Base-by-base conservation (phyloP, 2,329 filamentous ascomycete species). In the Plenodomus lindquistii region DNA sequence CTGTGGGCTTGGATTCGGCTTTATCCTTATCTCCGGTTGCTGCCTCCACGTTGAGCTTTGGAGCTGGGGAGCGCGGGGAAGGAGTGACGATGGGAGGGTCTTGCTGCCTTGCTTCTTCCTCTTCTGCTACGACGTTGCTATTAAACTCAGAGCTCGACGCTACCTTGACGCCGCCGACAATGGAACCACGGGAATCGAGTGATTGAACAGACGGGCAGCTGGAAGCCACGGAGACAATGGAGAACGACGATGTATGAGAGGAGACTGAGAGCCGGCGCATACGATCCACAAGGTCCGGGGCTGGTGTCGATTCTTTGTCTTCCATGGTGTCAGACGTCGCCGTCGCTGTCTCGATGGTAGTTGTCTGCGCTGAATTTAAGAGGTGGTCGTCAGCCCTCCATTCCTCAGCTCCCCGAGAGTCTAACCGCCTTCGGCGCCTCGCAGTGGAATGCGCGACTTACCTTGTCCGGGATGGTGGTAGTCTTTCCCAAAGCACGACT, bases 221-320 rank as follows among this genome's bases (percentile, higher is more conserved):
- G n/a, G 59, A 50, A 10, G 50, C 40, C 7, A 39, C 44, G 8
- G 58, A 59, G 31, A 62, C 46, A 18, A 62, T 7, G 0, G 55
- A 59, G 37, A 52, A 62, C 2, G 59, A 52, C 2, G 60, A 62
- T 2, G 40, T 17, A 22, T 47, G 47, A 1, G 60, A 63, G 29
- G 22, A 40, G 27, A 49, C 41, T 3, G 59, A 60, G 13, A 62
- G 50, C 8, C 52, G 54, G 19, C 57, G 55, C 37, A 52, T 42
- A 10, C 35, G 38, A 6, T 48, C 44, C 5, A 40, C 34, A 7
- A 62, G 37, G n/a, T 40, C 45, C 3, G 19, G n/a, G 1, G 31
- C 34, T 18, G 22, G 15, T 1, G 22, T 20, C 17, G 49, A 34
- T 10, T 37, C 37, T 8, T 40, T 11, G 10, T 40, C 16, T 17